phyloP scores from a whole-genome alignment of 1,284 basidiomycete genomes.

The Puccinia hordei region DNA sequence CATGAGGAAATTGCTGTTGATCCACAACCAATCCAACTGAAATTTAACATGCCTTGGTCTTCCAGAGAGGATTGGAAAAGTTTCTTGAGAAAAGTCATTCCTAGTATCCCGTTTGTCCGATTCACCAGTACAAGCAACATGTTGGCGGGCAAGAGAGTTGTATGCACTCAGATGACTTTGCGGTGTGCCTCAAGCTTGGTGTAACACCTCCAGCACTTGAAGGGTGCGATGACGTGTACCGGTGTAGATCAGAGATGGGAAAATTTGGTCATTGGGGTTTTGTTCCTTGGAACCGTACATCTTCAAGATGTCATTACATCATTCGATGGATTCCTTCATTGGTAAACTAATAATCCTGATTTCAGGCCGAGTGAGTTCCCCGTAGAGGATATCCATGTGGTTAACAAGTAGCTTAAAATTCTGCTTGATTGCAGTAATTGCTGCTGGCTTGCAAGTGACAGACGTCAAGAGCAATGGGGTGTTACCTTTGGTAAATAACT shows the following conservation, averaged over 20 bases:
- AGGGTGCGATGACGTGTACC: not conserved
- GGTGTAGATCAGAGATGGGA: conserved; percentile 15
- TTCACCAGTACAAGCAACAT: conserved; percentile 7
- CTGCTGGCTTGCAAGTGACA: conserved; percentile 19
- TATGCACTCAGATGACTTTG: not conserved
- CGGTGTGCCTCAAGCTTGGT: not conserved
- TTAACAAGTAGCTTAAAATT: conserved; percentile 10
- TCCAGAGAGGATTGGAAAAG: not conserved
- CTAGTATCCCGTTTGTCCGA: not conserved
- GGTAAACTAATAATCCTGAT: conserved; percentile 2
- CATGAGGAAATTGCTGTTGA: not conserved
- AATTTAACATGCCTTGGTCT: not conserved
- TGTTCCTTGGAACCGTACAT: not conserved
- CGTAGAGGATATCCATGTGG: not conserved
- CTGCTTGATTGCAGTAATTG: conserved; percentile 16
- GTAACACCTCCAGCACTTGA: not conserved
- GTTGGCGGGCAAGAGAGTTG: not conserved
- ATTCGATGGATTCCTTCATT: not conserved
- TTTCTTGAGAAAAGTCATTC: not conserved
- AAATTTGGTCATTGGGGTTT: not conserved
- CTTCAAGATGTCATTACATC: not conserved
- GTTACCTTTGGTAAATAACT: not conserved
- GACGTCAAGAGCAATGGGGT: conserved; percentile 23
- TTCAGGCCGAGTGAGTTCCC: conserved; percentile 13
- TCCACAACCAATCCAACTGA: not conserved